Evolutionary conservation across 2,329 filamentous ascomycete species (phyloP).

Genomic region (Colletotrichum sojae): DNA sequence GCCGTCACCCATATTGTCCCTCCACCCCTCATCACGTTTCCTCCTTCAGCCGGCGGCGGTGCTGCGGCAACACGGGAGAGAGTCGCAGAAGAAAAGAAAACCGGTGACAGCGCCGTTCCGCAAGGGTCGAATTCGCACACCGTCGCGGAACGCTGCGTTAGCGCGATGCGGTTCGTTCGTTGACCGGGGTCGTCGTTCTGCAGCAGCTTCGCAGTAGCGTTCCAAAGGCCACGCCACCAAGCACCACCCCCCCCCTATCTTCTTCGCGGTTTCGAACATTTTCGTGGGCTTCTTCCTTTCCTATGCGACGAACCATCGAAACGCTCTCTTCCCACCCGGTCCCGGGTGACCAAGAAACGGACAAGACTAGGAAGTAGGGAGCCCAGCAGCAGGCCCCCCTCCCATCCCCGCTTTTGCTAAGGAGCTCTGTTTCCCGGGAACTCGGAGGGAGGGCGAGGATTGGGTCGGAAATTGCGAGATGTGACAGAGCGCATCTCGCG

Average conservation of each 20-base stretch:
- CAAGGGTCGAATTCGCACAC: not conserved
- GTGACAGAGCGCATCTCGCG: not conserved
- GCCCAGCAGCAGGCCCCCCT: not conserved
- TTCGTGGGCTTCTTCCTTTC: not conserved
- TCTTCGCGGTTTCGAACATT: not conserved
- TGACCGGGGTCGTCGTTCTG: constrained; percentile 14
- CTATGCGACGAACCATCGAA: not conserved
- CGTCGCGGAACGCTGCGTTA: constrained; percentile 30
- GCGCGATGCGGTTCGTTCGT: constrained; percentile 18
- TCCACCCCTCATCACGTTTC: not conserved
- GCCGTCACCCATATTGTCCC: not conserved
- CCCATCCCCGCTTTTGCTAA: not conserved
- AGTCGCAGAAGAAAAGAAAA: not conserved
- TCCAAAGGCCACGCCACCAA: not conserved
- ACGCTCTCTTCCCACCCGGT: too few species aligned
- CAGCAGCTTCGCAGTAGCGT: constrained; percentile 15
- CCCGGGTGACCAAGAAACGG: not conserved
- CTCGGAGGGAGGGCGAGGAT: constrained; percentile 1
- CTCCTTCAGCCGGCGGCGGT: too few species aligned
- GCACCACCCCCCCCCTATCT: too few species aligned
- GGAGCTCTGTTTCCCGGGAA: constrained; percentile 6
- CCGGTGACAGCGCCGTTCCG: not conserved
- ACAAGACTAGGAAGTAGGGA: not conserved
- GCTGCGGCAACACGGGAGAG: not conserved
- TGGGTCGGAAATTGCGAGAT: not conserved